phyloP scores from a whole-genome alignment of 2,329 filamentous ascomycete genomes.

The Bipolaris victoriae region DNA sequence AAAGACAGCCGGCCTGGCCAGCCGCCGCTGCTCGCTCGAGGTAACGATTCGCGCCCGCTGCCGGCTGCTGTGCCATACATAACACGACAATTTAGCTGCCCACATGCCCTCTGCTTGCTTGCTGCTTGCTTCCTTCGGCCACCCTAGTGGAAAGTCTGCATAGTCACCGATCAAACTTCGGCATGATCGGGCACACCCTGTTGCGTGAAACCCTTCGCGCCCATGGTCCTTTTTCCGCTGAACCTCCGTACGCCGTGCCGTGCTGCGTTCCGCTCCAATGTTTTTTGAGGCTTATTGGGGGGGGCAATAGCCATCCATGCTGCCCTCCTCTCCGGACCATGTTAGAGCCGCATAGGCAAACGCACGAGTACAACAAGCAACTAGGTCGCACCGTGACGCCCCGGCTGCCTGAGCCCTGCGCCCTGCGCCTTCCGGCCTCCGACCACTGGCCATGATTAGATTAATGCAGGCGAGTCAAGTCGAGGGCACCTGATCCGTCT shows the following conservation, averaged over 20 bases:
- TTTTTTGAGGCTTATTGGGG: conserved; percentile 5
- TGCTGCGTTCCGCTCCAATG: conserved; percentile 9
- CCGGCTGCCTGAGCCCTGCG: conserved; percentile 9
- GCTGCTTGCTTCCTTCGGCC: conserved; percentile 8
- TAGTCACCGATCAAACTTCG: conserved; percentile 20
- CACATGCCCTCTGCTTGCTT: background rate
- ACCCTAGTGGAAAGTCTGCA: conserved; percentile 11
- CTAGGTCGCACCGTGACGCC: conserved; percentile 18
- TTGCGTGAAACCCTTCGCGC: conserved; percentile 24
- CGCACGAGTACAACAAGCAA: conserved; percentile 13
- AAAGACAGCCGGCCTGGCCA: background rate
- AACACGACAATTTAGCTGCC: background rate
- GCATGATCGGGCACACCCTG: conserved; percentile 18
- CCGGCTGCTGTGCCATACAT: background rate
- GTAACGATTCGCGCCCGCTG: background rate
- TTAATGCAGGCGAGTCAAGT: conserved; percentile 24
- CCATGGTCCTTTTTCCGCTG: conserved; percentile 12
- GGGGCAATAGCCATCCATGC: conserved; percentile 7
- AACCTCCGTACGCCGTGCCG: conserved; percentile 7
- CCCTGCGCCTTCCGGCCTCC: conserved; percentile 16
- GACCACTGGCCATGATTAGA: conserved; percentile 24
- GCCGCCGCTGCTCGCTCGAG: background rate
- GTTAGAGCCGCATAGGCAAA: conserved; percentile 7
- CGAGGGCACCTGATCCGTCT: conserved; percentile 26
- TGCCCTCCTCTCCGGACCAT: background rate